Evolutionary conservation across 1,284 basidiomycete species (phyloP).

Genomic region (Puccinia novopanici): DNA sequence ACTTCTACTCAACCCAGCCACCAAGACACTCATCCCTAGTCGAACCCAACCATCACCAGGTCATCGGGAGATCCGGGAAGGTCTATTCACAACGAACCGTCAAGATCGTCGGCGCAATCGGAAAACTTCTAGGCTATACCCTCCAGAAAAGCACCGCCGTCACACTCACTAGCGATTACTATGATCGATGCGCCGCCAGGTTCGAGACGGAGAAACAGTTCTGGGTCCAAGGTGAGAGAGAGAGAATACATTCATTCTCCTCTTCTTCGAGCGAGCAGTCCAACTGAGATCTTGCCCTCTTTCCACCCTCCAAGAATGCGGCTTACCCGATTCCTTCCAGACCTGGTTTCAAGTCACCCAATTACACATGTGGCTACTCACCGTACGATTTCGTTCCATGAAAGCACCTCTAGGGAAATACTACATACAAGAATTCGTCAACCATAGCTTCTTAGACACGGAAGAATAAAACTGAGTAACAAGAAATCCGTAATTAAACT

Average conservation of each 20-base stretch:
- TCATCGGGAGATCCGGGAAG: slow-evolving; percentile 39
- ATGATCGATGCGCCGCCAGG: slow-evolving; percentile 63
- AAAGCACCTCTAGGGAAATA: slow-evolving; percentile 68
- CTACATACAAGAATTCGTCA: slow-evolving; percentile 68
- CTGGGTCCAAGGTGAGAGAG: slow-evolving; percentile 58
- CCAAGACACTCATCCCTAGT: no score
- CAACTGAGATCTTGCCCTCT: not conserved
- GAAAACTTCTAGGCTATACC: slow-evolving; percentile 64
- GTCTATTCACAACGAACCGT: slow-evolving; percentile 35
- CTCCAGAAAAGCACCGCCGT: slow-evolving; percentile 63
- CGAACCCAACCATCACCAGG: not conserved
- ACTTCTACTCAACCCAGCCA: no score
- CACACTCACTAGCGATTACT: slow-evolving; percentile 64
- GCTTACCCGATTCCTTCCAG: slow-evolving; percentile 88
- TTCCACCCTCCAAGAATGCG: slow-evolving; percentile 67
- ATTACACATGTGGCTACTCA: slow-evolving; percentile 87
- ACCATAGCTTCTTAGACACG: slow-evolving; percentile 94
- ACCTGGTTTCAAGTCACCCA: slow-evolving; percentile 96
- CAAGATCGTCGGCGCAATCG: slow-evolving; percentile 58
- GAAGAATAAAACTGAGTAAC: slow-evolving; percentile 65
- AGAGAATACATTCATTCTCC: no score
- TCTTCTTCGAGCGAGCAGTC: no score
- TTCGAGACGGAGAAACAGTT: slow-evolving; percentile 61
- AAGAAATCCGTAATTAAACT: not conserved
- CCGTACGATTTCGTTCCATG: slow-evolving; percentile 81